These are phyloP conservation scores for Ustilago lituana DNA, from an alignment of 1,284 basidiomycete genomes.

Conservation along the genomic window DNA sequence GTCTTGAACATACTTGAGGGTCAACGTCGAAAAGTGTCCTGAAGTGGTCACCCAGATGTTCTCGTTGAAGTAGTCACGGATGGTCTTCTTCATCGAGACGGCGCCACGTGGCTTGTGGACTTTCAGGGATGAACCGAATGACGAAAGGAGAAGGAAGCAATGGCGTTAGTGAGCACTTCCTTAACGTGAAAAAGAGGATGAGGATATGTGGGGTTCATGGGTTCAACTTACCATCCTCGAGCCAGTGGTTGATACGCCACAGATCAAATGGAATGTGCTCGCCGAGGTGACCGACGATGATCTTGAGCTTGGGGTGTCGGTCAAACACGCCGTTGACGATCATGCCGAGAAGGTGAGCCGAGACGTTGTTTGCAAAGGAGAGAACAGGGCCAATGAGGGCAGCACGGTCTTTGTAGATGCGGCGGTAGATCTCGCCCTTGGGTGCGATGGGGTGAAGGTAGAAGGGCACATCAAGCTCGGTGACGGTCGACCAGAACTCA, in stretches of 20 bases:
- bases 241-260: conserved; percentile 67
- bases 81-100: conserved; percentile 51
- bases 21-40: conserved; percentile 55
- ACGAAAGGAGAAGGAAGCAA: not conserved
- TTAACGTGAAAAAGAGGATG: not conserved
- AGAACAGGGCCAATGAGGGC: conserved; percentile 66
- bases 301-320: conserved; percentile 67
- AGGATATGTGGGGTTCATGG: too few species aligned
- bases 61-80: conserved; percentile 58
- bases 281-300: conserved; percentile 67
- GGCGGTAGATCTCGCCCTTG: conserved; percentile 60
- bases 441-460: conserved; percentile 67
- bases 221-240: conserved; percentile 54
- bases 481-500: conserved; percentile 63
- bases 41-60: conserved; percentile 64
- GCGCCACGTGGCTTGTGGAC: conserved; percentile 58
- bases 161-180: too few species aligned
- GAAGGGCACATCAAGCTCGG: conserved; percentile 66
- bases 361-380: conserved; percentile 66
- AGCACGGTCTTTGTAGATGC: conserved; percentile 64
- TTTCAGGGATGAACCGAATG: not conserved
- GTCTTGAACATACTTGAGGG: conserved; percentile 55
- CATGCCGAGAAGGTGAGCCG: conserved; percentile 65
- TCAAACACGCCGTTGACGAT: conserved; percentile 68
- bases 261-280: conserved; percentile 67